A percentile compares a stretch with the other conserved stretches of the same genome.
Conservation (phyloP, 2,329 filamentous ascomycete genomes). For the Hymenoscyphus salicellus region DNA sequence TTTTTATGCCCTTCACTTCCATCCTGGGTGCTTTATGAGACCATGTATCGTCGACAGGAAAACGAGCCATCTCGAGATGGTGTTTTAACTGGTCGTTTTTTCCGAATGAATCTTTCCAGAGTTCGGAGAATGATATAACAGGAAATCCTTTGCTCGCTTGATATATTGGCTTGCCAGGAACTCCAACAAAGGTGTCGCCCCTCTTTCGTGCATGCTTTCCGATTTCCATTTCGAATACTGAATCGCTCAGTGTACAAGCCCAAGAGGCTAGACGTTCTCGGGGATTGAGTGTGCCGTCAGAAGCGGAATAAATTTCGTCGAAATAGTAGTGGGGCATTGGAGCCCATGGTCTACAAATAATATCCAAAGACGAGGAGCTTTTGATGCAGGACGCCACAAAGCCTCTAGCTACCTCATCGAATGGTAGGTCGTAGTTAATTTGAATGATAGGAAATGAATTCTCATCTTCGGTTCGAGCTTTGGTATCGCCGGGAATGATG, state of each 20-base stretch:
- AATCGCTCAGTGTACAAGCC: neutral
- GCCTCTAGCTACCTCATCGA: neutral
- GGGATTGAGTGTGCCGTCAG: neutral
- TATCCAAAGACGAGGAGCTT: neutral
- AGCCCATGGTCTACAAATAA: neutral
- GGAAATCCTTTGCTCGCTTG: too few species aligned
- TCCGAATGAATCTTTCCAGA: neutral
- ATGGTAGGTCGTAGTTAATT: neutral
- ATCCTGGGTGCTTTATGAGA: too few species aligned
- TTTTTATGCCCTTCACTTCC: too few species aligned
- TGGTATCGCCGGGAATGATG: too few species aligned
- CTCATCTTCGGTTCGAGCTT: neutral
- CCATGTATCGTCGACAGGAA: too few species aligned
- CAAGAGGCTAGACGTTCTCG: neutral
- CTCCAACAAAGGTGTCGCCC: too few species aligned
- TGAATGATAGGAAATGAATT: neutral
- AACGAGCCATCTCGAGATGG: too few species aligned
- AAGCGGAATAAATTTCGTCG: neutral
- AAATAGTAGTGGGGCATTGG: neutral
- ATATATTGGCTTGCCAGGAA: too few species aligned
- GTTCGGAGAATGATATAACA: too few species aligned
- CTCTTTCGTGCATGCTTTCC: neutral
- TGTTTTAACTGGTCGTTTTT: neutral
- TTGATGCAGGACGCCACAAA: neutral
- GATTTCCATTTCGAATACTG: neutral